These are phyloP conservation scores for Cladosporium oxysporum DNA, from an alignment of 2,329 filamentous ascomycete genomes.

Conservation along the genomic window DNA sequence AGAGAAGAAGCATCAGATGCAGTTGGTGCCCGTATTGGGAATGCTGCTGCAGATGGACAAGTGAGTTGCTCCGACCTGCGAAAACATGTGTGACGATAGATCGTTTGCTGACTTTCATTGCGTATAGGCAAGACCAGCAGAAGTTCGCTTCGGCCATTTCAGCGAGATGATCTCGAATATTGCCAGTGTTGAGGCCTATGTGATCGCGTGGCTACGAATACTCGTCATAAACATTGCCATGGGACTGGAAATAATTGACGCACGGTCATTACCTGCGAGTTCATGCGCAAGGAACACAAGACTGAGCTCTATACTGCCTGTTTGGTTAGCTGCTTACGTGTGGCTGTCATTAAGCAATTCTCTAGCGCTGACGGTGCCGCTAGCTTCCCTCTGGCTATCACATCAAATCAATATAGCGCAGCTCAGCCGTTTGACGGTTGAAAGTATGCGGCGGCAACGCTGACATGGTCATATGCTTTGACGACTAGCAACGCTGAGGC, in stretches of 20 bases:
- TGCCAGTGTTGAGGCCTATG: neutral
- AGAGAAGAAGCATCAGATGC: constrained; percentile 72
- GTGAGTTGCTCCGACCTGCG: constrained; percentile 49
- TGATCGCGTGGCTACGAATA: neutral
- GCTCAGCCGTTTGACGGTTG: neutral
- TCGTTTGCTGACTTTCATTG: constrained; percentile 28
- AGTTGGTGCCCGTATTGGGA: constrained; percentile 75
- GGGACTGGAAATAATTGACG: neutral
- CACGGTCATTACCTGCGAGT: neutral
- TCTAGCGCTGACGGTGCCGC: constrained; percentile 3
- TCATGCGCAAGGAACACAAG: neutral
- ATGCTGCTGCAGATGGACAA: constrained; percentile 76
- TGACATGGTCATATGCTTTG: constrained; percentile 7
- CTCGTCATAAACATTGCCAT: neutral
- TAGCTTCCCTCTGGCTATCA: neutral
- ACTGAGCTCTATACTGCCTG: neutral
- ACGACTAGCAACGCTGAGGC: neutral
- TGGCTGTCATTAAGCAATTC: constrained; percentile 4
- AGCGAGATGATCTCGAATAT: constrained; percentile 41
- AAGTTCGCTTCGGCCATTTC: constrained; percentile 80
- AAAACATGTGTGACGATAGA: neutral
- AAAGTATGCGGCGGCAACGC: neutral
- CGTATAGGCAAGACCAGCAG: constrained; percentile 69
- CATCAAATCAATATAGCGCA: neutral
- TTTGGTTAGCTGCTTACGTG: neutral